Conservation (phyloP, 305 asterid genomes). For the Fraxinus nigra region DNA sequence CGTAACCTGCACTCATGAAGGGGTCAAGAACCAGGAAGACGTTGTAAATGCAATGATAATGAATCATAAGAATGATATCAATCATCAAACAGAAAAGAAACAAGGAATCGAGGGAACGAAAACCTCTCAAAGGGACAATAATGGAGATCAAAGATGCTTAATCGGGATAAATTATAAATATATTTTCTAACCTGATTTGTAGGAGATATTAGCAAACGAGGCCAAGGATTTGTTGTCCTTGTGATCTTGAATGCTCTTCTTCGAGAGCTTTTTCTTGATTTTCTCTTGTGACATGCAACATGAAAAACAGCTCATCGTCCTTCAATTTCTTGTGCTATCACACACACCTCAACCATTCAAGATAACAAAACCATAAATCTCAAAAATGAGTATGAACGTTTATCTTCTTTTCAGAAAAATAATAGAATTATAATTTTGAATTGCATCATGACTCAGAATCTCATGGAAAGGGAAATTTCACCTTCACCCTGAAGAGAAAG, state of each 20-base stretch:
- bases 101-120: not conserved
- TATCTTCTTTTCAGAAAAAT: not conserved
- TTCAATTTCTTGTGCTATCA: not conserved
- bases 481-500: not conserved
- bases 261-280: conserved; percentile 28
- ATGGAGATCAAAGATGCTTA: not conserved
- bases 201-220: conserved; percentile 39
- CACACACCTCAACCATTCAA: not conserved
- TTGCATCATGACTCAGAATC: not conserved
- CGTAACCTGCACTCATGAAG: not conserved
- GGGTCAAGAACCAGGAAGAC: not conserved
- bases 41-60: not conserved
- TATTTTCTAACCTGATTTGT: conserved; percentile 37
- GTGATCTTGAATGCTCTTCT: conserved; percentile 34
- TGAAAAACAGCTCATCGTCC: conserved; percentile 47
- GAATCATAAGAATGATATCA: not conserved
- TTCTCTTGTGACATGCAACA: conserved; percentile 37
- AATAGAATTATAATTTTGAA: not conserved
- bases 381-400: not conserved
- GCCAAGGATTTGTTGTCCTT: conserved; percentile 30
- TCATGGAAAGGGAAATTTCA: not conserved
- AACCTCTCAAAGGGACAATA: not conserved
- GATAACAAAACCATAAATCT: not conserved
- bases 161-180: not conserved
- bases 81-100: not conserved